Evolutionary conservation across 768 basidiomycete genomes (phyloP).

Genomic region (Trichaptum fuscoviolaceum): DNA sequence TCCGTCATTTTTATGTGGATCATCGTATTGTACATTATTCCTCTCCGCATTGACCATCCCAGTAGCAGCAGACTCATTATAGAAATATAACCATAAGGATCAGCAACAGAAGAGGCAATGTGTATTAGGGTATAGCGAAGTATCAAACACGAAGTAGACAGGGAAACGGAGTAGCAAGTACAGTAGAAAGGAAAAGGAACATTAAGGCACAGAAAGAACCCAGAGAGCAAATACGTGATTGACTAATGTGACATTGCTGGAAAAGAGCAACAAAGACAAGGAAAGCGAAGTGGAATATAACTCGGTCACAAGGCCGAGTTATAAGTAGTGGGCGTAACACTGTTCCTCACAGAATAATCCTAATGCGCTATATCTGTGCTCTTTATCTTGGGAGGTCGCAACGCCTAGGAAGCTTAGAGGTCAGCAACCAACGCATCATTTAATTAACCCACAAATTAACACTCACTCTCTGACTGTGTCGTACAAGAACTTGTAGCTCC

Average conservation of each 20-base stretch:
- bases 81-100: not conserved
- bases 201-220: not conserved
- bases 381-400: not conserved
- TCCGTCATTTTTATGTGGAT: not conserved
- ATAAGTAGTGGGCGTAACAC: not conserved
- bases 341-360: not conserved
- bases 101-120: not conserved
- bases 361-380: not conserved
- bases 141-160: not conserved
- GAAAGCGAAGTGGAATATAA: not conserved
- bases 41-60: not conserved
- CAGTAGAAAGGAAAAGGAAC: not conserved
- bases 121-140: not conserved
- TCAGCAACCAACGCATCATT: not conserved
- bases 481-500: conserved; percentile 90
- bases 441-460: not conserved
- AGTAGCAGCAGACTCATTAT: not conserved
- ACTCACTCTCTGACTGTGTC: conserved; percentile 83
- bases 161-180: not conserved
- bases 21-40: conserved; percentile 1
- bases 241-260: not conserved
- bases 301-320: not conserved
- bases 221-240: not conserved
- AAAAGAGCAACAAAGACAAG: not conserved
- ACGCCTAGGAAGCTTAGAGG: not conserved